A percentile compares a stretch with the other conserved stretches of the same genome.
Evolutionary conservation across 1,284 basidiomycete genomes (phyloP).

Genomic region (Moesziomyces antarcticus): DNA sequence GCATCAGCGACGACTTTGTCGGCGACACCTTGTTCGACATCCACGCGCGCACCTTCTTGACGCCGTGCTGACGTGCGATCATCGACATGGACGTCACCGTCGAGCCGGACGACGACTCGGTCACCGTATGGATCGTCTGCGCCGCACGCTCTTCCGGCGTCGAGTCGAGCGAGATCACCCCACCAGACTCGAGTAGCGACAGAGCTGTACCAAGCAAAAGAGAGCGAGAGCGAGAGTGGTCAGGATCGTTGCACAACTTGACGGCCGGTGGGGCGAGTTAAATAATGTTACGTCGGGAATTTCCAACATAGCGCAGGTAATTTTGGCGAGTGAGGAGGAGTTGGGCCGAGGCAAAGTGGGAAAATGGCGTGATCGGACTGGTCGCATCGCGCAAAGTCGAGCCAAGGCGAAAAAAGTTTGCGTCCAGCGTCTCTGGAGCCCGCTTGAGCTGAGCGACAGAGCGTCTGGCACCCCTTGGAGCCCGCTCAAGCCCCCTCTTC

Average conservation of each 20-base stretch:
- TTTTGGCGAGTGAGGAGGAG: no score
- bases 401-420: neutral
- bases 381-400: neutral
- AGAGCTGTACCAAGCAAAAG: constrained; percentile 14
- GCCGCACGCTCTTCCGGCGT: constrained; percentile 11
- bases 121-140: constrained; percentile 29
- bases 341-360: constrained; percentile 15
- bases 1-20: constrained; percentile 46
- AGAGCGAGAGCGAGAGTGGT: constrained; percentile 3
- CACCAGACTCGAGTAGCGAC: constrained; percentile 30
- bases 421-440: constrained; percentile 32
- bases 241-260: neutral
- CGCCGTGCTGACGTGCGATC: constrained; percentile 44
- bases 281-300: neutral
- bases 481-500: neutral
- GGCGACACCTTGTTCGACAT: constrained; percentile 51
- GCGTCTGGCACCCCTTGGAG: constrained; percentile 9
- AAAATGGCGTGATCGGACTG: constrained; percentile 19
- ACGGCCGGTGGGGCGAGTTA: neutral
- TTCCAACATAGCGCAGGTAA: neutral
- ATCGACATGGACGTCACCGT: constrained; percentile 52
- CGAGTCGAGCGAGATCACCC: constrained; percentile 37
- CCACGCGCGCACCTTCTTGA: constrained; percentile 32
- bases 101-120: constrained; percentile 48
- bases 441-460: constrained; percentile 17